Evolutionary conservation across 148 eudicot species (phyloP).

Genomic region (Cornus florida): DNA sequence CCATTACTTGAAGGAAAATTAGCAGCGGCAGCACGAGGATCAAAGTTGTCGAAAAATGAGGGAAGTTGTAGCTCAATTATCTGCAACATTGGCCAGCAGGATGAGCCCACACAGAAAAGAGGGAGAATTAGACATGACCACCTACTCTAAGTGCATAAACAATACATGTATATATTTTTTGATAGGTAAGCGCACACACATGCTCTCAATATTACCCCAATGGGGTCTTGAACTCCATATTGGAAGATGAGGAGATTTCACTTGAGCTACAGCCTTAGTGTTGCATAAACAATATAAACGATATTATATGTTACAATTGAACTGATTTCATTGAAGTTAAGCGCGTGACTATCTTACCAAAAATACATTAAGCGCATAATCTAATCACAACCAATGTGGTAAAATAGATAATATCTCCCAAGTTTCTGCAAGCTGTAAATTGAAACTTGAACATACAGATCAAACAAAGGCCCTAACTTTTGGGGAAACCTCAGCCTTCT

Average conservation of each 20-base stretch:
- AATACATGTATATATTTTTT: too few species aligned
- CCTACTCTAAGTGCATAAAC: too few species aligned
- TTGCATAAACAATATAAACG: too few species aligned
- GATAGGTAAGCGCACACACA: too few species aligned
- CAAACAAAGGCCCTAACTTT: background rate
- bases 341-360: too few species aligned
- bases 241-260: too few species aligned
- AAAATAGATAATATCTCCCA: background rate
- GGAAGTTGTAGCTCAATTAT: constrained; percentile 89
- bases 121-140: background rate
- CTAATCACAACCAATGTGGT: background rate
- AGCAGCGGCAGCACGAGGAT: constrained; percentile 93
- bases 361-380: too few species aligned
- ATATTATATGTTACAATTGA: too few species aligned
- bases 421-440: background rate
- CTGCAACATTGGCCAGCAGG: constrained; percentile 36
- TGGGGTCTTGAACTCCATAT: too few species aligned
- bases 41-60: constrained; percentile 85
- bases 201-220: too few species aligned
- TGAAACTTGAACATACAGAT: constrained; percentile 2
- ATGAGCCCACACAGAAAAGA: background rate
- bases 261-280: too few species aligned
- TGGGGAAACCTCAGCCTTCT: background rate
- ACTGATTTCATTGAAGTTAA: too few species aligned
- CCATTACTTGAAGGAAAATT: constrained; percentile 85